A percentile compares a stretch with the other conserved stretches of the same genome.
phyloP scores from a whole-genome alignment of 2,329 filamentous ascomycete species.

The Apiospora koreana region DNA sequence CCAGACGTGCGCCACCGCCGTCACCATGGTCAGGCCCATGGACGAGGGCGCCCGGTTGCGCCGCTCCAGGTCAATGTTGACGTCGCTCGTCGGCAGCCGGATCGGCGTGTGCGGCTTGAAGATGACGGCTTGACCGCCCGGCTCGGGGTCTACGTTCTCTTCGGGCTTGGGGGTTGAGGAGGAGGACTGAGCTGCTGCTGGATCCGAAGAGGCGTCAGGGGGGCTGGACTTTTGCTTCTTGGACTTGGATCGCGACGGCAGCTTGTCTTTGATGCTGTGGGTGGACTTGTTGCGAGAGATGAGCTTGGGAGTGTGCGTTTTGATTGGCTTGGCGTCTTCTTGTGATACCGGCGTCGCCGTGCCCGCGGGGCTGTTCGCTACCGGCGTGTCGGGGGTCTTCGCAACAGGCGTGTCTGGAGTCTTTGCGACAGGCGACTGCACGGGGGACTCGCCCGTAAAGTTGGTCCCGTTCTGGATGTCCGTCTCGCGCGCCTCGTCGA shows the following conservation, averaged over 20 bases:
- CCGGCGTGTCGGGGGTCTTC: not conserved
- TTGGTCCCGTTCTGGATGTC: conserved; percentile 16
- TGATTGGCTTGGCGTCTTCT: not conserved
- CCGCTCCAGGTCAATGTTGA: conserved; percentile 88
- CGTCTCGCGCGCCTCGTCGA: conserved; percentile 34
- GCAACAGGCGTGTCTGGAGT: not conserved
- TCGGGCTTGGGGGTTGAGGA: conserved; percentile 17
- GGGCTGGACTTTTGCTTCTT: conserved; percentile 14
- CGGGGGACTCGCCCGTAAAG: conserved; percentile 10
- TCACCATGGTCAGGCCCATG: conserved; percentile 86
- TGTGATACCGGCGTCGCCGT: not conserved
- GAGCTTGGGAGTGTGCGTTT: not conserved
- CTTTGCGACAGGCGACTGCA: conserved; percentile 17
- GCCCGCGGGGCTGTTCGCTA: not conserved
- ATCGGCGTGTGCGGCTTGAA: conserved; percentile 72
- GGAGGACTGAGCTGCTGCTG: conserved; percentile 19
- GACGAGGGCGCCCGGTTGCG: conserved; percentile 76
- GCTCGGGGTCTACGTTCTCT: conserved; percentile 43
- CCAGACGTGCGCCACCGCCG: conserved; percentile 92
- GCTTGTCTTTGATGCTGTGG: not conserved
- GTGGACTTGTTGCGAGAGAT: not conserved
- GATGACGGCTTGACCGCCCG: conserved; percentile 72
- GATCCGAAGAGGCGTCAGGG: not conserved
- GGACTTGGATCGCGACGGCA: conserved; percentile 15
- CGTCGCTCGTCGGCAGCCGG: conserved; percentile 75